Conservation (phyloP, 768 basidiomycete genomes). For the Termitomyces sp. region DNA sequence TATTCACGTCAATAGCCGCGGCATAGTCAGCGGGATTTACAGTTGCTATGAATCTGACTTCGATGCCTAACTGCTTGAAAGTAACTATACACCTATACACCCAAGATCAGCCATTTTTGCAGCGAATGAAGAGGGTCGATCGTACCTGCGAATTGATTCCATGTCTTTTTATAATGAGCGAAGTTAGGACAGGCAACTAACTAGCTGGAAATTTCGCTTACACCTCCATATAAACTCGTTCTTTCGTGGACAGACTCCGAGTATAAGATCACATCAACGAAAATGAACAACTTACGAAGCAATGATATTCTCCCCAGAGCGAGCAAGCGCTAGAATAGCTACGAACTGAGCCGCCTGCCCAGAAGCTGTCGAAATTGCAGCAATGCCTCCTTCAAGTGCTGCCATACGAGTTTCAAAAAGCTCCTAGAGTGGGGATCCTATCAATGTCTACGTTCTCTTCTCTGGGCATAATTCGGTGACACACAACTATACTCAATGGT, state of each 20-base stretch:
- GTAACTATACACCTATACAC: neutral
- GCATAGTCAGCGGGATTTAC: neutral
- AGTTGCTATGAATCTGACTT: neutral
- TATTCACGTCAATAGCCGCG: too few species aligned
- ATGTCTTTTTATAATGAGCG: conserved; percentile 31
- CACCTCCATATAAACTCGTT: conserved; percentile 28
- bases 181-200: neutral
- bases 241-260: too few species aligned
- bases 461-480: neutral
- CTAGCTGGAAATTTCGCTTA: neutral
- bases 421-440: conserved; percentile 20
- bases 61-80: too few species aligned
- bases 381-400: conserved; percentile 70
- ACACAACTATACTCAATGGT: neutral
- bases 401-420: conserved; percentile 79
- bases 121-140: too few species aligned
- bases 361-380: conserved; percentile 67
- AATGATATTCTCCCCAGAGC: too few species aligned
- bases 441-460: neutral
- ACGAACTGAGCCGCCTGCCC: conserved; percentile 30
- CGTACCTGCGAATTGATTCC: conserved; percentile 60
- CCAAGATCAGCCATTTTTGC: neutral
- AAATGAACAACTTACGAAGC: too few species aligned
- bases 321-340: too few species aligned
- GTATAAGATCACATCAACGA: too few species aligned